phyloP scores from a whole-genome alignment of 2,329 filamentous ascomycete species.

The Clonostachys byssicola region DNA sequence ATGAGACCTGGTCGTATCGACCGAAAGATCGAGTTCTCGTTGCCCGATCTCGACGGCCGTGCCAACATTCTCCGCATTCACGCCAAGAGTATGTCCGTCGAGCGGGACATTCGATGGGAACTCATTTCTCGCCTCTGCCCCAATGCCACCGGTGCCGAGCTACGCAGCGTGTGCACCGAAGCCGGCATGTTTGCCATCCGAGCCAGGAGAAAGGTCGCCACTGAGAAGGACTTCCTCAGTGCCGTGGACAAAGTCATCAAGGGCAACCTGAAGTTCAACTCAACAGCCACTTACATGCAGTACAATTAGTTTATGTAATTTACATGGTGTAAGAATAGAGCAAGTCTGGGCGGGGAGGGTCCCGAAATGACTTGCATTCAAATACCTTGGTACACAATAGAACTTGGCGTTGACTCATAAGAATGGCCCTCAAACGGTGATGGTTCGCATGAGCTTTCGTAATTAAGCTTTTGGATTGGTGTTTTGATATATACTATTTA shows the following conservation, averaged over 20 bases:
- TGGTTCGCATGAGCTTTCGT: too few relatives aligned
- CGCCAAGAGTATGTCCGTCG: conserved; percentile 99
- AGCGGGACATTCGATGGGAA: conserved; percentile 98
- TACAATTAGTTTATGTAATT: conserved; percentile 71
- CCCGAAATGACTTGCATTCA: too few relatives aligned
- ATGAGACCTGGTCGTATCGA: conserved; percentile 98
- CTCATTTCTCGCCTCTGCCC: conserved; percentile 95
- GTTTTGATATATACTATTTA: too few relatives aligned
- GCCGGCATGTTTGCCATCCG: conserved; percentile 98
- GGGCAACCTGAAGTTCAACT: conserved; percentile 99
- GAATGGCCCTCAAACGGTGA: background rate
- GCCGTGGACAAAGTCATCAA: conserved; percentile 99
- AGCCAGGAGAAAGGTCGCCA: conserved; percentile 91
- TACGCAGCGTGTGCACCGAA: conserved; percentile 95
- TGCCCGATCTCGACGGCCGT: conserved; percentile 93
- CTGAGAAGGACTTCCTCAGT: conserved; percentile 97
- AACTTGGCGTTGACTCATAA: conserved; percentile 1
- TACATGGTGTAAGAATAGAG: conserved; percentile 25
- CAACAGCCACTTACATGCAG: conserved; percentile 95
- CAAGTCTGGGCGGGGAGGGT: conserved; percentile 10
- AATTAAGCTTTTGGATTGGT: too few relatives aligned
- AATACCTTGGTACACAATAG: conserved; percentile 1
- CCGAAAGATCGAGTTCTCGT: conserved; percentile 96
- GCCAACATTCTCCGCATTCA: conserved; percentile 98
- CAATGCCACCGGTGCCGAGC: conserved; percentile 93